Base-by-base conservation (phyloP, 2,329 filamentous ascomycete species). In the Decorospora gaudefroyi region DNA sequence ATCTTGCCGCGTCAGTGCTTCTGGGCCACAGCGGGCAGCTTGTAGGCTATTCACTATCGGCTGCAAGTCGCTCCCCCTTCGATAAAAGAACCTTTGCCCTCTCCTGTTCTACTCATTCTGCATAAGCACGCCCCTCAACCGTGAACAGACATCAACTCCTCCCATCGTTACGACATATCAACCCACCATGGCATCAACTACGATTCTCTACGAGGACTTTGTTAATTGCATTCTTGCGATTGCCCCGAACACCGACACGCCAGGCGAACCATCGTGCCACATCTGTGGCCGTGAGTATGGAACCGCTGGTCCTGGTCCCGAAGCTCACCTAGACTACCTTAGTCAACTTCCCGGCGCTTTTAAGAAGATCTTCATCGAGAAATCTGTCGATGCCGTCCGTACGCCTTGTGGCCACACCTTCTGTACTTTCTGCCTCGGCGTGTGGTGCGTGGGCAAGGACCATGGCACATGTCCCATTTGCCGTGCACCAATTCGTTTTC, bases 391-490 rank as follows among this genome's bases (percentile, higher is more conserved):
- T 28, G 22, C 36, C 4, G 29, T 32, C 4, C 38, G 15, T 9
- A 51, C 32, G 16, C 23, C 28, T 3, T 49, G 41, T 28, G 33
- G 41, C 6, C 41, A 49, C 17, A 23, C 10, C 2, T 45, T 42
- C 25, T 45, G 41, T 12, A 31, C 35, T 6, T 22, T 15, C 6
- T 45, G 32, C 32, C 27, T 51, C n/a, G 35, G 36, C 17, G 11
- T n/a, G n/a, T 45, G 32, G 37, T 37, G 34, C 13, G 25, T 23
- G n/a, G 19, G n/a, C 10, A 23, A 22, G n/a, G n/a, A 5, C 7
- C 7, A 1, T 3, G 17, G 38, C 13, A 32, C 17, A 9, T 44
- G 48, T 16, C 39, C 44, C 10, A 29, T 41, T 22, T 51, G 47
- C 12, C 43, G 47, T 9, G 4, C 10, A 3, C 18, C 13, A 11